Conservation (phyloP, 176 grass and related monocot species). For the Oryza longistaminata region DNA sequence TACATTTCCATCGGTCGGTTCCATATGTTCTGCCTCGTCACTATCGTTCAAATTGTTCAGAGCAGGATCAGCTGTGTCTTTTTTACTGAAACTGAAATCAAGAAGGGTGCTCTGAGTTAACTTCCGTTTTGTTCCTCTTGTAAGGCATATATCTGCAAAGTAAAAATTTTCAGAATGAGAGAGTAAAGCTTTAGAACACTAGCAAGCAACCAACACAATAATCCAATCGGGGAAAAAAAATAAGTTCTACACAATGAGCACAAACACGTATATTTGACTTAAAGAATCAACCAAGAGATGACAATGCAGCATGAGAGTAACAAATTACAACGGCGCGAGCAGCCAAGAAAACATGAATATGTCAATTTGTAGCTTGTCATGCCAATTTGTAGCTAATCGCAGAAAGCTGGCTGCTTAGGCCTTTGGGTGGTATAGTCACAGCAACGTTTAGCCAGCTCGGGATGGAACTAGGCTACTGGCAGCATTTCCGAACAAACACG, state of each 20-base stretch:
- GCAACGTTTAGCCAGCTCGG: neutral
- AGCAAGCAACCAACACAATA: neutral
- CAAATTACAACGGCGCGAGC: neutral
- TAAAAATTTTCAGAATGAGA: neutral
- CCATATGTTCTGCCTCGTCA: neutral
- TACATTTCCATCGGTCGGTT: constrained; percentile 6
- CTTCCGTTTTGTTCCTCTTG: constrained; percentile 70
- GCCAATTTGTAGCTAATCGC: neutral
- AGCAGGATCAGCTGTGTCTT: neutral
- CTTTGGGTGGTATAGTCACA: neutral
- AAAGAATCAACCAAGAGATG: neutral
- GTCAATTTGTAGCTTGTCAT: neutral
- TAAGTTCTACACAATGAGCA: neutral
- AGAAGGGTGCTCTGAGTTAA: constrained; percentile 80
- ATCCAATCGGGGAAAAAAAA: neutral
- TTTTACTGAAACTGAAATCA: constrained; percentile 73
- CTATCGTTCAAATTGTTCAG: constrained; percentile 15
- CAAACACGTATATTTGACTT: neutral
- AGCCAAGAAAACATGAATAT: neutral
- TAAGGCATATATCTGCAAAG: constrained; percentile 75
- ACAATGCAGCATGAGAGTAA: neutral
- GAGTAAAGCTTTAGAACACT: neutral
- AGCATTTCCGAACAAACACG: neutral
- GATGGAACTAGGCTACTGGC: neutral
- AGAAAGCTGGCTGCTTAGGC: neutral